Base-by-base conservation (phyloP, 1,284 basidiomycete species). In the Vanrija humicola region DNA sequence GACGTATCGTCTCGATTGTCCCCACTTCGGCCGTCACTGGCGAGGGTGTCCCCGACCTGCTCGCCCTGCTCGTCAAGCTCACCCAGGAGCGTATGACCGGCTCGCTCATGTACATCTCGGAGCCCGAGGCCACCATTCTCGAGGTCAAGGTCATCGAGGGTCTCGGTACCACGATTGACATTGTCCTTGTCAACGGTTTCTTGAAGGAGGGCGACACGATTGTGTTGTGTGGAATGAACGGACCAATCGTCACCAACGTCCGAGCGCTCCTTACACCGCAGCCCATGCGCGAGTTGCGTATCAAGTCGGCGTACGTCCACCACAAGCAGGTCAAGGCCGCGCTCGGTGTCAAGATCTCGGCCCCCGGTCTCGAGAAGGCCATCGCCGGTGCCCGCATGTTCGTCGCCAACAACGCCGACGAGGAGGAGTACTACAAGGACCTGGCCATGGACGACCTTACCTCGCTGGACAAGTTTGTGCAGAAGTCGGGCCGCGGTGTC, bases 81-180 rank as follows among this genome's bases (percentile, higher is more conserved):
- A 98, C 96, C 8, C 96, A 99, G 76, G 90, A 95, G 77, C 86
- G 96, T 59, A 98, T 99, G 95, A 94, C 89, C 73, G 90, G 95
- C 73, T 84, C 87, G 49, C 82, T 99, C 64, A 99, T 98, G 96
- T 99, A 98, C 79, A 84, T 98, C 55, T 92, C 93, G 28, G 94
- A 98, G 76, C 82, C 98, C 53, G 94, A 98, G 79, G 98, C 94
- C 76, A 99, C 96, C n/a, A 93, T 99, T 21, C 84, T 99, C 54
- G 96, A 98, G 77, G 96, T 98, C 75, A 99, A 99, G 82, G 90
- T 98, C 62, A 87, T 98, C 67, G 96, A 99, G 78, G 96, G 96
- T 73, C 81, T 98, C 50, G 96, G 96, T 46, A 98, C 95, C 40
- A 98, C 96, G 1, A 94, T 98, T 68, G 96, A 98, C 79, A 93